These are phyloP conservation scores for Simplicillium aogashimaense DNA, from an alignment of 2,329 filamentous ascomycete genomes.

Conservation along the genomic window DNA sequence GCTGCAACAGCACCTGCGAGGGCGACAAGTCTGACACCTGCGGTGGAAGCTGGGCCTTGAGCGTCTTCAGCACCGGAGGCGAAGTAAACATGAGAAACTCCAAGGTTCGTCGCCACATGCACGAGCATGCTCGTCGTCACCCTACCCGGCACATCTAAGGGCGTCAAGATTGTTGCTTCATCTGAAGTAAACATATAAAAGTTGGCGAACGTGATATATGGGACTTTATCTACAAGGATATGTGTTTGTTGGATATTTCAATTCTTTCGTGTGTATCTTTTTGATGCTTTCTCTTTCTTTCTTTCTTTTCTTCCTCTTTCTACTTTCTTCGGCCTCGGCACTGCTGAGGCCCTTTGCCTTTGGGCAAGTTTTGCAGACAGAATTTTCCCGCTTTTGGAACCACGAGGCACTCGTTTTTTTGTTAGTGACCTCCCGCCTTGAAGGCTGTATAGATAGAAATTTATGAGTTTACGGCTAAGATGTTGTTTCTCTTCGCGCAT, in stretches of 20 bases:
- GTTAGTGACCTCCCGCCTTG: background rate
- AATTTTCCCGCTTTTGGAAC: background rate
- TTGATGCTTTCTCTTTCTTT: background rate
- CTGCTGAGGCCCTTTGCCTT: background rate
- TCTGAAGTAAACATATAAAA: background rate
- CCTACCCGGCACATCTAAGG: constrained; percentile 18
- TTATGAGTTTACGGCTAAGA: background rate
- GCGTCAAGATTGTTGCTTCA: background rate
- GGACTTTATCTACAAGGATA: background rate
- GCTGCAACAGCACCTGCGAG: constrained; percentile 38
- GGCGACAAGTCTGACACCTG: constrained; percentile 38
- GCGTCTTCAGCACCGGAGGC: constrained; percentile 30
- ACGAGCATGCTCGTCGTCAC: constrained; percentile 24
- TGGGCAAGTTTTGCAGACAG: background rate
- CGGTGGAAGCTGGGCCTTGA: constrained; percentile 37
- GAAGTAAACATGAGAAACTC: constrained; percentile 14
- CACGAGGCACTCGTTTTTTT: background rate
- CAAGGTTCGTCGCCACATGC: constrained; percentile 24
- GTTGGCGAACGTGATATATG: background rate
- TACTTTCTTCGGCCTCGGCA: background rate
- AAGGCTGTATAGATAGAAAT: background rate
- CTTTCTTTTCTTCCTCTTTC: background rate
- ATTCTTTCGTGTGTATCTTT: constrained; percentile 7
- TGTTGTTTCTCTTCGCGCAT: background rate
- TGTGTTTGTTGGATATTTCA: constrained; percentile 6